Percentiles rank a stretch among this genome's conserved stretches.
Conservation (phyloP, 2,329 filamentous ascomycete genomes). For the Alternaria rosae region DNA sequence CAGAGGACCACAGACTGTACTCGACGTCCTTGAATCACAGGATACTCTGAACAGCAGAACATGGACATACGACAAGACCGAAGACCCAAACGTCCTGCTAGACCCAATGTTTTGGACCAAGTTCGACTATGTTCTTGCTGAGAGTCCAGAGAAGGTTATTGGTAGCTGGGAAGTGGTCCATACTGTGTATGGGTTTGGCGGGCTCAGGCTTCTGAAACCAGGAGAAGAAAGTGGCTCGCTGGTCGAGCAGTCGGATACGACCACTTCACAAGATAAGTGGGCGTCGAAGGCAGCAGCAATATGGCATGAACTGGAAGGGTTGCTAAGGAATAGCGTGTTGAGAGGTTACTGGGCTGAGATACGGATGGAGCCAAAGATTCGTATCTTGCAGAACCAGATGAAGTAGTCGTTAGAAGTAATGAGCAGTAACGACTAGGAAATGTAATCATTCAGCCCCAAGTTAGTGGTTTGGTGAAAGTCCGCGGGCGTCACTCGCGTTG, state of each 20-base stretch:
- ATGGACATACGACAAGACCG: constrained; percentile 69
- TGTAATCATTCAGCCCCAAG: neutral
- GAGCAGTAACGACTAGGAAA: neutral
- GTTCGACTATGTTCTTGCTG: constrained; percentile 67
- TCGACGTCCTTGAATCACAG: constrained; percentile 35
- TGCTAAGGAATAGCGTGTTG: constrained; percentile 48
- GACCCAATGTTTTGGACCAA: constrained; percentile 63
- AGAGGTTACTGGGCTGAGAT: constrained; percentile 64
- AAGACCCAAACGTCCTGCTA: constrained; percentile 57
- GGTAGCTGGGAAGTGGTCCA: constrained; percentile 62
- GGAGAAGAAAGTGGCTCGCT: constrained; percentile 39
- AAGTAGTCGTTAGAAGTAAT: constrained; percentile 2
- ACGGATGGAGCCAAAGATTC: constrained; percentile 61
- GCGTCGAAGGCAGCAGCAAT: constrained; percentile 23
- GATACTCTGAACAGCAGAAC: constrained; percentile 25
- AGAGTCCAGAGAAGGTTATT: constrained; percentile 58
- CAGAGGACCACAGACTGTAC: constrained; percentile 35
- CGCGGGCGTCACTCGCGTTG: neutral
- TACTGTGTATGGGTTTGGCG: constrained; percentile 60
- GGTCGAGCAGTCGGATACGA: constrained; percentile 21
- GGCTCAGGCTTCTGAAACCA: constrained; percentile 58
- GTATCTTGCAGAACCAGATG: constrained; percentile 55
- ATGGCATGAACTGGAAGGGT: constrained; percentile 42
- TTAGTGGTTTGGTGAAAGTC: neutral
- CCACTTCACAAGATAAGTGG: constrained; percentile 24